A percentile compares a stretch with the other conserved stretches of the same genome.
These are phyloP conservation scores for Zygosaccharomyces gambellarensis DNA, from an alignment of 805 yeast genomes.

Conservation along the genomic window DNA sequence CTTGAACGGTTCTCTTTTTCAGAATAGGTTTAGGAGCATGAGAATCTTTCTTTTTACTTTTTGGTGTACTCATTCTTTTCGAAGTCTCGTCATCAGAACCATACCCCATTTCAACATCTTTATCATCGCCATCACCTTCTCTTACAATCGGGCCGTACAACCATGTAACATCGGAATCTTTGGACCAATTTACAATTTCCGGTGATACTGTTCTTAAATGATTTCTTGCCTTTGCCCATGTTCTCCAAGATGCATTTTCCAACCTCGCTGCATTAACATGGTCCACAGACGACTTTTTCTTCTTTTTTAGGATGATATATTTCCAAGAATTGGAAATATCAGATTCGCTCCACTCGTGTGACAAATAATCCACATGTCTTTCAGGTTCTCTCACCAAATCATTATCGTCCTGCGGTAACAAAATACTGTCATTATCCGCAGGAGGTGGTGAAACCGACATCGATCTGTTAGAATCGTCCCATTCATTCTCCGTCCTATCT, in stretches of 20 bases:
- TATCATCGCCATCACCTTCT: conserved; percentile 13
- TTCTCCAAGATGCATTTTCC: conserved; percentile 94
- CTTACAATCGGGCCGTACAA: conserved; percentile 75
- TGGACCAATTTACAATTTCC: conserved; percentile 89
- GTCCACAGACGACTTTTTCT: conserved; percentile 43
- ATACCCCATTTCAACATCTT: conserved; percentile 30
- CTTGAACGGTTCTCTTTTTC: conserved; percentile 81
- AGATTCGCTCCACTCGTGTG: conserved; percentile 92
- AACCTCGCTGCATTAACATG: conserved; percentile 77
- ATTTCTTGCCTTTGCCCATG: conserved; percentile 91
- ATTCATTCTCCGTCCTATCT: conserved; percentile 9
- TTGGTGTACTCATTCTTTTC: conserved; percentile 25
- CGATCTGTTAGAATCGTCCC: conserved; percentile 12
- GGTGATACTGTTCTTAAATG: conserved; percentile 81
- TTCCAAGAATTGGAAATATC: conserved; percentile 96
- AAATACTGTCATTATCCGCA: conserved; percentile 26
- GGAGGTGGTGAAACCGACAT: conserved; percentile 37
- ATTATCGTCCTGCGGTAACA: conserved; percentile 74
- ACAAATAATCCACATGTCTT: conserved; percentile 88
- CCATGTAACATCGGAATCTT: conserved; percentile 97
- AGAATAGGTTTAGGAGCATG: conserved; percentile 70
- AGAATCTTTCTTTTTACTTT: conserved; percentile 10
- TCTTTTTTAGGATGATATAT: conserved; percentile 75
- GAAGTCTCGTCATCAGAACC: conserved; percentile 39
- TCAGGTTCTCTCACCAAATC: conserved; percentile 77